A percentile compares a stretch with the other conserved stretches of the same genome.
Evolutionary conservation across 306 rosid genomes (phyloP).

Genomic region (Bauhinia variegata): DNA sequence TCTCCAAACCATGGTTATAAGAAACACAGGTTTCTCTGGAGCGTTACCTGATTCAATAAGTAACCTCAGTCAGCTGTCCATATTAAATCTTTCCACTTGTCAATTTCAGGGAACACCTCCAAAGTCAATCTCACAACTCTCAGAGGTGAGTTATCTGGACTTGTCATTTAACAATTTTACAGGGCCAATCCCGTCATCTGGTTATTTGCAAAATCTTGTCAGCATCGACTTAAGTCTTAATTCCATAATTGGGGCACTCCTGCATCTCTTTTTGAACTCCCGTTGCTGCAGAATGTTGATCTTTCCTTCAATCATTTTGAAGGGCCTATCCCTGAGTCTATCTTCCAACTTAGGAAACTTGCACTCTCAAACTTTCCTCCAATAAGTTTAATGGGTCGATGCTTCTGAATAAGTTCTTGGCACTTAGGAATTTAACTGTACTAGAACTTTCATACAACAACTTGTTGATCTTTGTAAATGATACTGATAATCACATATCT

Average conservation of each 20-base stretch:
- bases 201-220: slow-evolving; percentile 8
- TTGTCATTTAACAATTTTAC: slow-evolving; percentile 40
- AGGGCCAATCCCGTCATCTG: slow-evolving; percentile 40
- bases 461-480: neutral
- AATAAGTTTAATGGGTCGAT: slow-evolving; percentile 46
- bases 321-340: slow-evolving; percentile 40
- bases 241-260: slow-evolving; percentile 8
- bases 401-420: neutral
- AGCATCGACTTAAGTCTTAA: neutral
- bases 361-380: slow-evolving; percentile 31
- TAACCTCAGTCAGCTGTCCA: slow-evolving; percentile 33
- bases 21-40: slow-evolving; percentile 42
- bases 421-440: neutral
- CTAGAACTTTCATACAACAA: slow-evolving; percentile 47
- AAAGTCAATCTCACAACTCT: slow-evolving; percentile 39
- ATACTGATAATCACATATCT: accelerated
- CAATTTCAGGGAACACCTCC: slow-evolving; percentile 42
- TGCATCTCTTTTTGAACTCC: neutral
- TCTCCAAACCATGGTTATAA: slow-evolving; percentile 30
- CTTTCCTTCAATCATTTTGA: slow-evolving; percentile 32
- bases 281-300: slow-evolving; percentile 4
- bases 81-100: slow-evolving; percentile 31
- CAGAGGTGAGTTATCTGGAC: slow-evolving; percentile 36
- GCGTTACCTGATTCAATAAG: slow-evolving; percentile 26
- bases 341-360: slow-evolving; percentile 25